phyloP scores from a whole-genome alignment of 192 early-diverging fungal species.

The Backusella luteola region DNA sequence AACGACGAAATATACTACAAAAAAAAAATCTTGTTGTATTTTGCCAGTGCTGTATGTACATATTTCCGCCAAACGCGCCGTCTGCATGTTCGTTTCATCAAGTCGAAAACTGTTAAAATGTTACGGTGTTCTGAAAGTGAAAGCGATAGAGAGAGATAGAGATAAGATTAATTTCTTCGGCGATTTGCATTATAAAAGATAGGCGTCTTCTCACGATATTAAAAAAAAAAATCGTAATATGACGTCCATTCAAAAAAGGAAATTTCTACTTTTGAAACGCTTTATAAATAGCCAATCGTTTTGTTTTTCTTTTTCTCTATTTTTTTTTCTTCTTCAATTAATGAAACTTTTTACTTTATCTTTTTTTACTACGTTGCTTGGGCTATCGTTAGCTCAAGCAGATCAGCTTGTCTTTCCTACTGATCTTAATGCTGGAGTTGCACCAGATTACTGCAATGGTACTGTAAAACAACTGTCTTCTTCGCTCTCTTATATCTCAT shows the following conservation, averaged over 20 bases:
- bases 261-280: conserved; percentile 2
- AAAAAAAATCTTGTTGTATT: too few relatives aligned
- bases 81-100: too few relatives aligned
- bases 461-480: background rate
- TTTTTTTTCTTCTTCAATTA: background rate
- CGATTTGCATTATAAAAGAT: background rate
- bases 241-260: conserved; percentile 1
- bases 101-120: too few relatives aligned
- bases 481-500: background rate
- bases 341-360: background rate
- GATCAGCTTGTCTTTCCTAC: background rate
- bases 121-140: too few relatives aligned
- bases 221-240: background rate
- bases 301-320: background rate
- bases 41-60: too few relatives aligned
- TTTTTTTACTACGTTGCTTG: background rate
- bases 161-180: background rate
- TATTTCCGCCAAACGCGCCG: too few relatives aligned
- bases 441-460: conserved; percentile 8
- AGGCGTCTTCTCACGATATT: background rate
- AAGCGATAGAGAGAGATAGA: background rate
- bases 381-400: background rate
- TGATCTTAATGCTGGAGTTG: background rate
- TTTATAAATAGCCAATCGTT: background rate
- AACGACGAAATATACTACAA: too few relatives aligned